Evolutionary conservation across 208 protist species (phyloP).

Genomic region (Zelonia costaricensis): DNA sequence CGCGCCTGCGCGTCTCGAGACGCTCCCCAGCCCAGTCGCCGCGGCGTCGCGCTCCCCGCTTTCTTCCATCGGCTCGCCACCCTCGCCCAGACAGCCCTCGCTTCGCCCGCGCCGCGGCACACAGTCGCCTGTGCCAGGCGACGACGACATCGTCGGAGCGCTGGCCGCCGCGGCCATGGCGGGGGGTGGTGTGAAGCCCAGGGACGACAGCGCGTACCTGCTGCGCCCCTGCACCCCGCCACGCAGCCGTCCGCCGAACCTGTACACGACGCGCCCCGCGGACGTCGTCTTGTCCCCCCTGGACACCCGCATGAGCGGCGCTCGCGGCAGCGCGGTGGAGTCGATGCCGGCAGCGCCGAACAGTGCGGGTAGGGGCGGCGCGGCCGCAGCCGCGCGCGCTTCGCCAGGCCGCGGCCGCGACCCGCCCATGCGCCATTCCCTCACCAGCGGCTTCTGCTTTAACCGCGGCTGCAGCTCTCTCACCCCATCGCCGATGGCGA

Average conservation of each 20-base stretch:
- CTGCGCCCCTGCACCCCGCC: conserved; percentile 18
- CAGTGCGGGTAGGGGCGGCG: no score
- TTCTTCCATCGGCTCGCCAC: conserved; percentile 10
- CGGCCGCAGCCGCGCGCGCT: no score
- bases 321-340: no score
- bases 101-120: conserved; percentile 8
- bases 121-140: not conserved
- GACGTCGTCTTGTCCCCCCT: not conserved
- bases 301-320: not conserved
- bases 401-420: not conserved
- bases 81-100: conserved; percentile 18
- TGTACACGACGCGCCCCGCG: not conserved
- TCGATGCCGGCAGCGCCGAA: no score
- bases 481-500: conserved; percentile 3
- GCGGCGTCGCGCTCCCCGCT: not conserved
- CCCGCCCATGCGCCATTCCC: no score
- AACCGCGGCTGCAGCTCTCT: conserved; percentile 7
- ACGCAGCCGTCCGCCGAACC: conserved; percentile 9
- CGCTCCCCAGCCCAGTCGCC: not conserved
- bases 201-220: not conserved
- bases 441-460: no score
- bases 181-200: not conserved
- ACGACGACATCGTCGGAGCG: not conserved
- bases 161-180: not conserved
- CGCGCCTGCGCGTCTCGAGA: not conserved